A percentile compares a stretch with the other conserved stretches of the same genome.
Conservation (phyloP, 2,329 filamentous ascomycete genomes). For the Neofusicoccum kwambonambiense region DNA sequence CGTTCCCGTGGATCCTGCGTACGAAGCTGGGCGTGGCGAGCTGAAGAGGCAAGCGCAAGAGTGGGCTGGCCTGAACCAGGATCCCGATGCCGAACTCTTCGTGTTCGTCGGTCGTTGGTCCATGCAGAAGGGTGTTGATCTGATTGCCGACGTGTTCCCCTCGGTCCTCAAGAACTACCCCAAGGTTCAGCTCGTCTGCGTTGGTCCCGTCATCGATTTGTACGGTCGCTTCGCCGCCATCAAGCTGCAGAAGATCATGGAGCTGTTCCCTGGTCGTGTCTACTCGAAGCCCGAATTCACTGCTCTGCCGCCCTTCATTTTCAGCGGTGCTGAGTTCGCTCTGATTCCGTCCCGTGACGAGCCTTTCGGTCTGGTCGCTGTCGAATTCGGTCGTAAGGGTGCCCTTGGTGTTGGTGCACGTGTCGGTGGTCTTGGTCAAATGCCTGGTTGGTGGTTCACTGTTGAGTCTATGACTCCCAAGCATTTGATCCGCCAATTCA, state of each 20-base stretch:
- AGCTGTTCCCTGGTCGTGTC: constrained; percentile 63
- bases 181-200: constrained; percentile 60
- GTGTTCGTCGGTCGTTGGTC: constrained; percentile 70
- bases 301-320: constrained; percentile 64
- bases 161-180: constrained; percentile 59
- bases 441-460: constrained; percentile 72
- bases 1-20: constrained; percentile 53
- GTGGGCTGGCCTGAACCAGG: constrained; percentile 64
- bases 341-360: constrained; percentile 68
- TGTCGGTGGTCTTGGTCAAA: constrained; percentile 65
- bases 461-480: constrained; percentile 64
- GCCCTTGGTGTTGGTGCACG: constrained; percentile 65
- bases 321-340: constrained; percentile 66
- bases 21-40: constrained; percentile 54
- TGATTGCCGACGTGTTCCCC: constrained; percentile 68
- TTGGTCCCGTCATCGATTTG: constrained; percentile 66
- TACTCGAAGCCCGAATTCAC: constrained; percentile 70
- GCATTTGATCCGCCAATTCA: constrained; percentile 65
- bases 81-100: constrained; percentile 61
- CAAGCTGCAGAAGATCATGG: constrained; percentile 64
- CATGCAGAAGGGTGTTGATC: constrained; percentile 67
- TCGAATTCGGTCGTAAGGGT: constrained; percentile 68
- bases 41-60: constrained; percentile 63
- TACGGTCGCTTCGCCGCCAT: constrained; percentile 67
- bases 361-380: constrained; percentile 67